phyloP scores from a whole-genome alignment of 805 yeast species.

The Ogataea wickerhamii region DNA sequence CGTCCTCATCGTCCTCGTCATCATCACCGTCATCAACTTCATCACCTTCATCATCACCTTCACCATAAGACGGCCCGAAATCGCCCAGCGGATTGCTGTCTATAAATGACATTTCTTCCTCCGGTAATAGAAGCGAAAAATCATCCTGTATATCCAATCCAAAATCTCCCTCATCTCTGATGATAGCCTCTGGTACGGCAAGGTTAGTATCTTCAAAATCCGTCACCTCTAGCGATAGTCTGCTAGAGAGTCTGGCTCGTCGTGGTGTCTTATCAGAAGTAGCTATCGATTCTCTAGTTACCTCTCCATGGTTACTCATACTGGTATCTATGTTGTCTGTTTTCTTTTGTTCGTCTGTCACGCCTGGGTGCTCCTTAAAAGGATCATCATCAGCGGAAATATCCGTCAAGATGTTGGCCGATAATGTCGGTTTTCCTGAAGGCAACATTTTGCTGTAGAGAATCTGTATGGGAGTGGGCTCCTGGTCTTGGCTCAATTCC shows the following conservation, averaged over 20 bases:
- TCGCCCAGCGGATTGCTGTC: constrained; percentile 5
- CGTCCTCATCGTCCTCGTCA: constrained; percentile 12
- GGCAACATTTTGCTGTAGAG: constrained; percentile 14
- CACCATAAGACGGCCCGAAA: background rate
- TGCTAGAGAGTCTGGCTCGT: constrained; percentile 19
- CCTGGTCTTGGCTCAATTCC: constrained; percentile 2
- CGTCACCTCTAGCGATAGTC: constrained; percentile 26
- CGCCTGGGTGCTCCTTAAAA: background rate
- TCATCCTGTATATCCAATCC: constrained; percentile 19
- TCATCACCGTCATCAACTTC: constrained; percentile 14
- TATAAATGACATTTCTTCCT: constrained; percentile 4
- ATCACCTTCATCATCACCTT: constrained; percentile 3
- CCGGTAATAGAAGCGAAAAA: constrained; percentile 5
- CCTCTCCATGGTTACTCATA: background rate
- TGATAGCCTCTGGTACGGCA: constrained; percentile 34
- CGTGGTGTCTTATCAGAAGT: constrained; percentile 21
- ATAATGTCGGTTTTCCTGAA: background rate
- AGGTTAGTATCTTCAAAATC: constrained; percentile 28
- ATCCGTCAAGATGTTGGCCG: background rate
- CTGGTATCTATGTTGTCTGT: background rate
- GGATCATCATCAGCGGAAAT: background rate
- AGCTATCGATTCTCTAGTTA: background rate
- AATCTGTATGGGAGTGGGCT: constrained; percentile 12
- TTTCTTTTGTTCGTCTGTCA: background rate
- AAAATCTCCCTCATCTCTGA: constrained; percentile 28